Evolutionary conservation across 73 alveolate species (phyloP), one percentile per base, ranked within the genome.

Genomic region (Urostyla sp.): DNA sequence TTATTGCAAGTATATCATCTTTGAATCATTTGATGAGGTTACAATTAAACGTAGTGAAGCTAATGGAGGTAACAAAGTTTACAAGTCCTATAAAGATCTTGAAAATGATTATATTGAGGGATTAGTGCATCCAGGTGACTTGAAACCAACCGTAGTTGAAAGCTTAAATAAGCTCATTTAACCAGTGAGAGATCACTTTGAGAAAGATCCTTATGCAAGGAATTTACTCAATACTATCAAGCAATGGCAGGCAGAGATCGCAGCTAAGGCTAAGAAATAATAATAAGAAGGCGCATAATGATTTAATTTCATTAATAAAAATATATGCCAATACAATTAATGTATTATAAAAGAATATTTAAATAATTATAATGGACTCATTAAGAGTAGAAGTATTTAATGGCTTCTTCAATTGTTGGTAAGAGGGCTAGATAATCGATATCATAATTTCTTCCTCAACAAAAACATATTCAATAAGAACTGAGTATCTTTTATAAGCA

Each of bases 181-280:
- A 49, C 99, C 99, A 58, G 98, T 97, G 1, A 90, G 99, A 83
- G 91, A 84, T 34, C 99, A 97, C 72, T 97, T 97, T 66, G 87
- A 80, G 67, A 95, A 67, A 34, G 98, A 96, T 67, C 98, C 98
- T 23, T 94, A 90, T 63, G 99, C 99, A n/a, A 94, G 90, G 82
- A 85, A 82, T 52, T 89, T 97, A 13, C 89, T 92, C 27, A 92
- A 88, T 3, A 51, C 73, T 16, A 77, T 77, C 48, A 77, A 43
- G 57, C 23, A 50, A 53, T 77, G 89, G 89, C 80, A 61, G 49
- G 45, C 37, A 43, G 79, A 63, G 26, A 63, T 63, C 61, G 79
- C 79, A 26, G 30, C 37, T 24, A 63, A 63, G 45, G 79, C n/a
- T n/a, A n/a, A 7, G 72, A 23, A 26, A 21, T 21, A 8, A 7